Percentiles rank a stretch among this genome's conserved stretches.
These are phyloP conservation scores for Pontederia crassipes DNA, from an alignment of 176 grass and related monocot species.

Conservation along the genomic window DNA sequence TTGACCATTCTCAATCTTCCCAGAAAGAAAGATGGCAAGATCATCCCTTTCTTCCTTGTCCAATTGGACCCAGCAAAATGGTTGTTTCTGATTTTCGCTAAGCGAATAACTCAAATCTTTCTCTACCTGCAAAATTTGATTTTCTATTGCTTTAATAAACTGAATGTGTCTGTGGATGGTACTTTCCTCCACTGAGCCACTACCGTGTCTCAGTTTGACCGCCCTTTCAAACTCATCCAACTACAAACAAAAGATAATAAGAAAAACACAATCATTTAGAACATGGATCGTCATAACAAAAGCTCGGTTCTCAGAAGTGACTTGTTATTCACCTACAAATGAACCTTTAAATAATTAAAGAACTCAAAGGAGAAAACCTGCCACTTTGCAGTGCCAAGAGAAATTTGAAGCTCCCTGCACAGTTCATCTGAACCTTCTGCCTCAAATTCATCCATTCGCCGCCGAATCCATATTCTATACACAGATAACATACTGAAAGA, in stretches of 20 bases:
- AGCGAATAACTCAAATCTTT: slow-evolving; percentile 36
- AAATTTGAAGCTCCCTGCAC: slow-evolving; percentile 54
- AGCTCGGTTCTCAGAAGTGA: slow-evolving; percentile 1
- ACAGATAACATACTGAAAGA: slow-evolving; percentile 77
- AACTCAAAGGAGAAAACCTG: slow-evolving; percentile 29
- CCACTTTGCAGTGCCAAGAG: slow-evolving; percentile 91
- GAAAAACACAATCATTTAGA: not conserved
- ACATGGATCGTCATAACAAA: slow-evolving; percentile 1
- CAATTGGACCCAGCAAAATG: slow-evolving; percentile 63
- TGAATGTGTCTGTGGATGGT: slow-evolving; percentile 47
- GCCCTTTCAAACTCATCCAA: slow-evolving; percentile 85
- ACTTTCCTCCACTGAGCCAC: slow-evolving; percentile 47
- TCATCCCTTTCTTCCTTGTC: slow-evolving; percentile 73
- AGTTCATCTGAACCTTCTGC: slow-evolving; percentile 35
- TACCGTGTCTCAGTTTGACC: slow-evolving; percentile 40
- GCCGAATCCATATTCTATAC: slow-evolving; percentile 63
- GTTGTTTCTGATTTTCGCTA: slow-evolving; percentile 26
- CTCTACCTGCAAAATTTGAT: slow-evolving; percentile 49
- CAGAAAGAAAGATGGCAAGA: slow-evolving; percentile 73
- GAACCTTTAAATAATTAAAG: not conserved
- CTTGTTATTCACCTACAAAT: not conserved
- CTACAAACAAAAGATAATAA: slow-evolving; percentile 16
- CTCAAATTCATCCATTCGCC: slow-evolving; percentile 26
- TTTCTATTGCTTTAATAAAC: slow-evolving; percentile 59
- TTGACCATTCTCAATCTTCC: slow-evolving; percentile 23